Evolutionary conservation across 768 basidiomycete genomes (phyloP).

Genomic region (Kondoa subrosea): DNA sequence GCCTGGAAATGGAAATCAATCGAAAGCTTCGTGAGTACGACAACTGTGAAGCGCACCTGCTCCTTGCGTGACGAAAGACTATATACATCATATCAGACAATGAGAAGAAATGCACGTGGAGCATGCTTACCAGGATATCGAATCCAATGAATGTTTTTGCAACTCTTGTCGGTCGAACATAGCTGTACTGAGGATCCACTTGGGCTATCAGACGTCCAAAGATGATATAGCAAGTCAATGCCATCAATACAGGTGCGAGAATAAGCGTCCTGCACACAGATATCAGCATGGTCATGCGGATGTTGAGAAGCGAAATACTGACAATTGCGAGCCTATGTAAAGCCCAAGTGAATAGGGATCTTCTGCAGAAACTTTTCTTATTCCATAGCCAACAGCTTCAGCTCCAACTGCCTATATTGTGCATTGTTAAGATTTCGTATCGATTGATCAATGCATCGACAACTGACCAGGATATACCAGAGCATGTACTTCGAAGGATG

Average conservation of each 20-base stretch:
- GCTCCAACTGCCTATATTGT: background rate
- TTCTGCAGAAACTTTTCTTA: background rate
- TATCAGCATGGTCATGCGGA: background rate
- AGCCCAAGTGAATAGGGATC: background rate
- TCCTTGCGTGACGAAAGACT: conserved; percentile 4
- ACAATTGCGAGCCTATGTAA: conserved; percentile 2
- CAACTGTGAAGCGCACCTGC: conserved; percentile 4
- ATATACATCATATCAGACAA: too few relatives aligned
- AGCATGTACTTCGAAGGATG: background rate
- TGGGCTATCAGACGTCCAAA: background rate
- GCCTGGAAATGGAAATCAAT: background rate
- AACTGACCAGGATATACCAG: background rate
- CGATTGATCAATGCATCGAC: background rate
- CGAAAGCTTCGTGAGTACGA: background rate
- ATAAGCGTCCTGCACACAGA: background rate
- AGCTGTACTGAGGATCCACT: background rate
- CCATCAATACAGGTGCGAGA: background rate
- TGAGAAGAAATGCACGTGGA: too few relatives aligned
- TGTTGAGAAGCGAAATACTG: background rate
- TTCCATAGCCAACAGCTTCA: conserved; percentile 7
- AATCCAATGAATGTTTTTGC: background rate
- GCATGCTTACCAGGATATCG: too few relatives aligned
- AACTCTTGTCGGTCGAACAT: background rate
- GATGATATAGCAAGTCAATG: background rate
- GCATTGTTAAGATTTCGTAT: background rate